Conservation (phyloP, 352 stramenopile species). For the Phytophthora sojae region DNA sequence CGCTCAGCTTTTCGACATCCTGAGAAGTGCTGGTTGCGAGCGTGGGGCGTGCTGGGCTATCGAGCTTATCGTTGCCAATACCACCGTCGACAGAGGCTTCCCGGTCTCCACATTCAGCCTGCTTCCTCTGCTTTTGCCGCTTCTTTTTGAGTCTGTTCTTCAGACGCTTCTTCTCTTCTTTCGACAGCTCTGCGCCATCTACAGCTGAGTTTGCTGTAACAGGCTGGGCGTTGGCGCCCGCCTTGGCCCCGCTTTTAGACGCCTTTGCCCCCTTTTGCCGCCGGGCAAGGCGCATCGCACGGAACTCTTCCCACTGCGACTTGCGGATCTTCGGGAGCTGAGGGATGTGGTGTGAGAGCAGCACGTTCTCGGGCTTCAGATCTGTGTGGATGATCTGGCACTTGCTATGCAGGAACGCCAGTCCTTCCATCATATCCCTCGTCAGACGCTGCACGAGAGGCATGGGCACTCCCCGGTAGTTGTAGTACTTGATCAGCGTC, state of each 20-base stretch:
- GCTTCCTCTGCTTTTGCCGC: slow-evolving; percentile 90
- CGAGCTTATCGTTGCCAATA: slow-evolving; percentile 23
- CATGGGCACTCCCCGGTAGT: slow-evolving; percentile 98
- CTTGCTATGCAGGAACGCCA: slow-evolving; percentile 98
- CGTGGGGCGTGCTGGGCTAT: slow-evolving; percentile 32
- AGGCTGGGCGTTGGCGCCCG: neutral
- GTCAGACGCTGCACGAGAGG: slow-evolving; percentile 95
- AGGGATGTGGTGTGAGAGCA: slow-evolving; percentile 89
- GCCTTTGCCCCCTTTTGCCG: slow-evolving; percentile 52
- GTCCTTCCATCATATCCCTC: slow-evolving; percentile 94
- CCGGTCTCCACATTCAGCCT: slow-evolving; percentile 21
- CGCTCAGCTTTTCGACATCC: slow-evolving; percentile 28
- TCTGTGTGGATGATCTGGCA: slow-evolving; percentile 99
- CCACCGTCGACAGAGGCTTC: slow-evolving; percentile 15
- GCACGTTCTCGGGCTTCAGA: slow-evolving; percentile 99
- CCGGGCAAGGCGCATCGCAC: slow-evolving; percentile 41
- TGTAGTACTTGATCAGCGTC: slow-evolving; percentile 99
- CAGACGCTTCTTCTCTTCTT: slow-evolving; percentile 94
- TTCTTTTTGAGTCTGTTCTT: slow-evolving; percentile 96
- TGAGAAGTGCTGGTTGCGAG: slow-evolving; percentile 13
- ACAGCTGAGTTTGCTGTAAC: slow-evolving; percentile 9
- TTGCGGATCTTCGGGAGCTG: slow-evolving; percentile 73
- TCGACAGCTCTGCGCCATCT: slow-evolving; percentile 46
- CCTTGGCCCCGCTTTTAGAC: slow-evolving; percentile 4
- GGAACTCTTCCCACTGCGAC: slow-evolving; percentile 61